Percentiles rank a stretch among this genome's conserved stretches.
phyloP scores from a whole-genome alignment of 139 green algal species.

The Raphidocelis subcapitata region DNA sequence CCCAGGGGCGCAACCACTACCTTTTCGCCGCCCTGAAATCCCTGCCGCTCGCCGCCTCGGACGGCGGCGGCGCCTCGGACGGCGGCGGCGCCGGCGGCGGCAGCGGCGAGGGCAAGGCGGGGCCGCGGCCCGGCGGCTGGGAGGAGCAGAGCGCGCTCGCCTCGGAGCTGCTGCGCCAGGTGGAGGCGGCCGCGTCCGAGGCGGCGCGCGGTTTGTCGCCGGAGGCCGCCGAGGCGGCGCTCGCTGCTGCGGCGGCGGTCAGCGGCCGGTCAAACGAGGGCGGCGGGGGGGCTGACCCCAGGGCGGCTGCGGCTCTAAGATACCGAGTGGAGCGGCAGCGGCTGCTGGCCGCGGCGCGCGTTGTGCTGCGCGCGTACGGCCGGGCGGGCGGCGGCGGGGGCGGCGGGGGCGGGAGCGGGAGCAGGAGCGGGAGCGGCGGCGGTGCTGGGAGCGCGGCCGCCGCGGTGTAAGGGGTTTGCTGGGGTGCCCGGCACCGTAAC shows the following conservation, averaged over 20 bases:
- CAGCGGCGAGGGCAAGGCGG: background rate
- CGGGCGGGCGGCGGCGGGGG: too few species aligned
- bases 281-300: background rate
- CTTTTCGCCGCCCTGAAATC: conserved; percentile 5
- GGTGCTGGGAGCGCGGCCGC: too few species aligned
- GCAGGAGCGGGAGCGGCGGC: too few species aligned
- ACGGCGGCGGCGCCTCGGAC: background rate
- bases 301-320: background rate
- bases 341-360: background rate
- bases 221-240: too few species aligned
- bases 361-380: too few species aligned
- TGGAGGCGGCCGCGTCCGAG: background rate
- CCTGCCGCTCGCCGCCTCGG: background rate
- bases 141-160: background rate
- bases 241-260: background rate
- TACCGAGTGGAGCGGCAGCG: background rate
- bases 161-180: background rate
- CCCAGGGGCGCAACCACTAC: background rate
- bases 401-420: too few species aligned
- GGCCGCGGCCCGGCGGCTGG: too few species aligned
- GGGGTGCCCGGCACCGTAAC: too few species aligned
- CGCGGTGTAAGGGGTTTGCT: too few species aligned
- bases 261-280: background rate
- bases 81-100: background rate
- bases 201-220: background rate